These are phyloP conservation scores for Fusarium tanahbumbuense DNA, from an alignment of 2,329 filamentous ascomycete species.

Conservation along the genomic window DNA sequence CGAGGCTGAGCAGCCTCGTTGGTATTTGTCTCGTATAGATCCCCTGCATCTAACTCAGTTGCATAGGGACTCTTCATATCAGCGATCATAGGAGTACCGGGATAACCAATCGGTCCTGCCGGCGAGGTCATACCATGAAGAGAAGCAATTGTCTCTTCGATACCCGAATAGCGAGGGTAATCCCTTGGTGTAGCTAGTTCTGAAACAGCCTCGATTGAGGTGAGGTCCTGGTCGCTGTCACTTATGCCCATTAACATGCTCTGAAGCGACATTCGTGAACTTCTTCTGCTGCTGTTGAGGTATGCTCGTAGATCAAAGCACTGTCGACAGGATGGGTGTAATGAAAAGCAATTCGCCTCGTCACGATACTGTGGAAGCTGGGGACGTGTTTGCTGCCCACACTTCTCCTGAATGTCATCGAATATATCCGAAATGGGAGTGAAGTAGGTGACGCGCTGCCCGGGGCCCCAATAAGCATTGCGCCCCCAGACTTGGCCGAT, in stretches of 20 bases:
- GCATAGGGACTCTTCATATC: conserved; percentile 56
- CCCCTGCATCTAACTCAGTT: conserved; percentile 51
- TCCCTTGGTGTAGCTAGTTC: conserved; percentile 58
- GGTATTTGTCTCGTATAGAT: conserved; percentile 43
- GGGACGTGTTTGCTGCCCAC: conserved; percentile 54
- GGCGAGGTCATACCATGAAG: conserved; percentile 48
- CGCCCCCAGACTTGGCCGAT: conserved; percentile 59
- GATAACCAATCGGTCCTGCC: conserved; percentile 18
- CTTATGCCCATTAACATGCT: conserved; percentile 56
- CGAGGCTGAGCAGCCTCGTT: conserved; percentile 25
- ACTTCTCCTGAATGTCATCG: conserved; percentile 60
- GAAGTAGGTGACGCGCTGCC: conserved; percentile 57
- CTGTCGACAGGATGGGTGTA: conserved; percentile 55
- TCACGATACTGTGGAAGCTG: conserved; percentile 56
- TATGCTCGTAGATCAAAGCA: conserved; percentile 58
- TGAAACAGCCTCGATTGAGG: conserved; percentile 54
- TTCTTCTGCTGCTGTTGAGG: conserved; percentile 56
- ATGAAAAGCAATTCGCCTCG: conserved; percentile 55
- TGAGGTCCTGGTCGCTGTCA: conserved; percentile 54
- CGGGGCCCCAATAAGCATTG: conserved; percentile 57
- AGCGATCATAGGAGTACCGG: conserved; percentile 48
- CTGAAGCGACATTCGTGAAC: conserved; percentile 55
- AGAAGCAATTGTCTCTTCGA: conserved; percentile 51
- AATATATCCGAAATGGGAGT: conserved; percentile 59
- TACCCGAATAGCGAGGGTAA: conserved; percentile 49